Percentiles rank a stretch among this genome's conserved stretches.
These are phyloP conservation scores for Magnolia changhungtana DNA, from an alignment of 164 flowering plant species.

Conservation along the genomic window DNA sequence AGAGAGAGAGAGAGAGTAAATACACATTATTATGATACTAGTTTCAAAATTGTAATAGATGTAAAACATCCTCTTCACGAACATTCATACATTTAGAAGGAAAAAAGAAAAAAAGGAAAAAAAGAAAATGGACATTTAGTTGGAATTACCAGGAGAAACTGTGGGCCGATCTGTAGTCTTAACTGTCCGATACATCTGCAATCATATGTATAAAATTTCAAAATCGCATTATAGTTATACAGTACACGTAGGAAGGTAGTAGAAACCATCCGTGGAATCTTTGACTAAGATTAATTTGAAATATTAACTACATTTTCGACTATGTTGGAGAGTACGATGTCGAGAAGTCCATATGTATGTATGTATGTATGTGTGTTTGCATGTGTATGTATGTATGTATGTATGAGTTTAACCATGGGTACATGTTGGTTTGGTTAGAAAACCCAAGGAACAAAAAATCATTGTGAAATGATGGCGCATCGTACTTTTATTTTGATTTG, in stretches of 20 bases:
- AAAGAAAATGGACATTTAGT: neutral
- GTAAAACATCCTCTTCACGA: no score
- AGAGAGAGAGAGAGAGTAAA: neutral
- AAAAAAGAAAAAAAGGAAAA: neutral
- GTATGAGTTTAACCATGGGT: neutral
- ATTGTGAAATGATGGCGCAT: constrained; percentile 6
- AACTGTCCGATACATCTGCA: constrained; percentile 96
- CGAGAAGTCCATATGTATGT: neutral
- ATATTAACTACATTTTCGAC: neutral
- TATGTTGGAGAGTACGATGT: neutral
- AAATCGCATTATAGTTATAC: neutral
- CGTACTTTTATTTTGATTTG: neutral
- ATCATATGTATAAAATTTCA: neutral
- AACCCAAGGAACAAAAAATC: constrained; percentile 4
- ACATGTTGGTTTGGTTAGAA: neutral
- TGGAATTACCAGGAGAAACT: constrained; percentile 72
- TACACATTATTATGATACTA: neutral
- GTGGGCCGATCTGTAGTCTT: constrained; percentile 92
- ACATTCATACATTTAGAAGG: neutral
- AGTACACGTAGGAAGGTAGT: neutral
- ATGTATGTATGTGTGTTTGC: neutral
- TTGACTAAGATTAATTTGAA: neutral
- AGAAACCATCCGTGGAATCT: neutral
- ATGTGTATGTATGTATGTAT: neutral
- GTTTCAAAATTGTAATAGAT: no score